A percentile compares a stretch with the other conserved stretches of the same genome.
Evolutionary conservation across 805 yeast genomes (phyloP).

Genomic region (Saccharomyces kudriavzevii): DNA sequence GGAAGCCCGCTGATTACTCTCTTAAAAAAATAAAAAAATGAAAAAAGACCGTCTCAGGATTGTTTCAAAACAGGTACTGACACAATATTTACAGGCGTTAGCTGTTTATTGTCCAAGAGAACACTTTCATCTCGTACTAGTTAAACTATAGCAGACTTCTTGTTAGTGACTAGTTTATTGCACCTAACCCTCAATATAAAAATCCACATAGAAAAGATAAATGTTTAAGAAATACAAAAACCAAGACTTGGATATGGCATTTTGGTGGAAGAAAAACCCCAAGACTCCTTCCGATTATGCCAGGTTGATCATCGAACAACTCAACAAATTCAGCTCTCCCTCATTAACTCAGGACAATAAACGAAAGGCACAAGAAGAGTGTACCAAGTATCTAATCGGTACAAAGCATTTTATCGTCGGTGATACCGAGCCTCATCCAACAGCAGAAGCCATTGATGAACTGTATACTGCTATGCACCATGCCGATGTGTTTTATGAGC

Average conservation of each 20-base stretch:
- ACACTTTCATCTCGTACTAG: background rate
- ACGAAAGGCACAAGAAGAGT: conserved; percentile 61
- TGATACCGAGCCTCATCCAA: conserved; percentile 44
- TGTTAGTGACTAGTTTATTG: background rate
- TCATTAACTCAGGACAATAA: conserved; percentile 18
- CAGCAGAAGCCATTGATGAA: conserved; percentile 66
- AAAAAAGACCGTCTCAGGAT: background rate
- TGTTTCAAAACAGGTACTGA: background rate
- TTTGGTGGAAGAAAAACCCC: conserved; percentile 82
- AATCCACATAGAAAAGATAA: background rate
- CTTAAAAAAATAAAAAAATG: background rate
- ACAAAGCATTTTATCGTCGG: conserved; percentile 57
- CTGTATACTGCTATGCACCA: conserved; percentile 74
- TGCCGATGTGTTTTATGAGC: conserved; percentile 56
- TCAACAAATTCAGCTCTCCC: conserved; percentile 47
- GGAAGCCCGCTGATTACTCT: background rate
- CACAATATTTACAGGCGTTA: background rate
- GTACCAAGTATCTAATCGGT: conserved; percentile 54
- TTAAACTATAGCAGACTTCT: background rate
- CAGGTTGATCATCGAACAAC: conserved; percentile 64
- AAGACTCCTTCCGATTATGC: conserved; percentile 83
- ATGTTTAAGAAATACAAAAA: conserved; percentile 28
- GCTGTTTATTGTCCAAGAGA: background rate
- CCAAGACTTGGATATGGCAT: conserved; percentile 55
- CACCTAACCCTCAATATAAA: background rate